Percentiles rank a stretch among this genome's conserved stretches.
These are phyloP conservation scores for Neopestalotiopsis clavispora DNA, from an alignment of 2,329 filamentous ascomycete species.

Conservation along the genomic window DNA sequence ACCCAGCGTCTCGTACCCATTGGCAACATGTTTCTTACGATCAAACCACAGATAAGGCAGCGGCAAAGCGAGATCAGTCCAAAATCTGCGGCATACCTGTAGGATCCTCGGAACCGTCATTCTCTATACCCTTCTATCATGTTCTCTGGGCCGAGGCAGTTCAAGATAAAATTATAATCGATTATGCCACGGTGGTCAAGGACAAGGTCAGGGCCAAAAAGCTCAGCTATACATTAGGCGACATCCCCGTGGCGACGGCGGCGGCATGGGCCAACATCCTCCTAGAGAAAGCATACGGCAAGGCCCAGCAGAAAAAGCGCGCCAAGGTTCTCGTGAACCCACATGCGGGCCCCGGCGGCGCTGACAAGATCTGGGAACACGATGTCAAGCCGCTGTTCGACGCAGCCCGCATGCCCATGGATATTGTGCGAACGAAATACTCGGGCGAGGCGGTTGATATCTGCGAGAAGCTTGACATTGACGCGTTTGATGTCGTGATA, in stretches of 20 bases:
- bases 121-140: slow-evolving; percentile 76
- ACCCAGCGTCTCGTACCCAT: background rate
- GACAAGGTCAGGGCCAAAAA: slow-evolving; percentile 63
- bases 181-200: slow-evolving; percentile 70
- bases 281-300: slow-evolving; percentile 72
- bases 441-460: slow-evolving; percentile 81
- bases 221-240: slow-evolving; percentile 61
- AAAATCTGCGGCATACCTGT: slow-evolving; percentile 33
- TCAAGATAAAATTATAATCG: slow-evolving; percentile 67
- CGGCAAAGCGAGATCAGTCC: slow-evolving; percentile 26
- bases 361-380: slow-evolving; percentile 73
- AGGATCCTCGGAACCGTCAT: slow-evolving; percentile 23
- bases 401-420: slow-evolving; percentile 78
- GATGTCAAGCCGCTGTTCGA: slow-evolving; percentile 83
- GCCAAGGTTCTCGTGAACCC: slow-evolving; percentile 93
- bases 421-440: slow-evolving; percentile 73
- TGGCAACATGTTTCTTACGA: background rate
- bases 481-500: slow-evolving; percentile 82
- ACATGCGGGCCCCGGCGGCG: slow-evolving; percentile 81
- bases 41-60: slow-evolving; percentile 26
- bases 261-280: slow-evolving; percentile 68
- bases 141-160: slow-evolving; percentile 79
- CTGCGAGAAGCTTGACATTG: slow-evolving; percentile 74
- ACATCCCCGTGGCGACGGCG: slow-evolving; percentile 47
- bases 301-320: slow-evolving; percentile 71